phyloP scores from a whole-genome alignment of 2,329 filamentous ascomycete species.

The Cordyceps tenuipes region DNA sequence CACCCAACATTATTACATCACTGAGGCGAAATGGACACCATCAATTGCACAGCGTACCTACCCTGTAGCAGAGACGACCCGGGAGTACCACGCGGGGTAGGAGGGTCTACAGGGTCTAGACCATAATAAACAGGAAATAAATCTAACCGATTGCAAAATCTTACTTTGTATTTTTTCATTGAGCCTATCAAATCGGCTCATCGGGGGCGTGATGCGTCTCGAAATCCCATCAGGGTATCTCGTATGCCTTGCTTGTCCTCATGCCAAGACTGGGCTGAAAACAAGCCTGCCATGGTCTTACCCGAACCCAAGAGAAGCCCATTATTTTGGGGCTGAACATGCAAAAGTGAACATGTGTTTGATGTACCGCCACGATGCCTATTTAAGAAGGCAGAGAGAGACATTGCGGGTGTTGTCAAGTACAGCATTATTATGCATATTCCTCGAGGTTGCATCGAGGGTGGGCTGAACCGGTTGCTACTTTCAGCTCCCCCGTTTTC shows the following conservation, averaged over 20 bases:
- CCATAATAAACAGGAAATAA: not conserved
- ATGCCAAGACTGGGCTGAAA: conserved; percentile 5
- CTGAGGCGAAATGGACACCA: no score
- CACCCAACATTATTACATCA: no score
- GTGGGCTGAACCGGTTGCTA: not conserved
- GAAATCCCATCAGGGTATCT: not conserved
- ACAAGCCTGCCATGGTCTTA: not conserved
- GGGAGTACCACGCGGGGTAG: not conserved
- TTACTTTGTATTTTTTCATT: not conserved
- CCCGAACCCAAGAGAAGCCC: not conserved
- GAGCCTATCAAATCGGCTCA: not conserved
- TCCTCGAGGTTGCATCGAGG: not conserved
- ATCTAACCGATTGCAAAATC: not conserved
- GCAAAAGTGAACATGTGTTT: not conserved
- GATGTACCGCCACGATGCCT: not conserved
- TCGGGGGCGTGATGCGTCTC: not conserved
- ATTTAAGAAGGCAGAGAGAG: not conserved
- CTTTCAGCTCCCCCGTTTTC: conserved; percentile 1
- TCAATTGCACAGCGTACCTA: not conserved
- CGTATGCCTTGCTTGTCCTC: not conserved
- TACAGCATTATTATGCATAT: not conserved
- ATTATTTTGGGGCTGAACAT: not conserved
- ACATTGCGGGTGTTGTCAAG: not conserved
- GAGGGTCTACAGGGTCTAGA: not conserved
- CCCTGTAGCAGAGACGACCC: not conserved